phyloP scores from a whole-genome alignment of 805 yeast species.

The Schizosaccharomyces japonicus region DNA sequence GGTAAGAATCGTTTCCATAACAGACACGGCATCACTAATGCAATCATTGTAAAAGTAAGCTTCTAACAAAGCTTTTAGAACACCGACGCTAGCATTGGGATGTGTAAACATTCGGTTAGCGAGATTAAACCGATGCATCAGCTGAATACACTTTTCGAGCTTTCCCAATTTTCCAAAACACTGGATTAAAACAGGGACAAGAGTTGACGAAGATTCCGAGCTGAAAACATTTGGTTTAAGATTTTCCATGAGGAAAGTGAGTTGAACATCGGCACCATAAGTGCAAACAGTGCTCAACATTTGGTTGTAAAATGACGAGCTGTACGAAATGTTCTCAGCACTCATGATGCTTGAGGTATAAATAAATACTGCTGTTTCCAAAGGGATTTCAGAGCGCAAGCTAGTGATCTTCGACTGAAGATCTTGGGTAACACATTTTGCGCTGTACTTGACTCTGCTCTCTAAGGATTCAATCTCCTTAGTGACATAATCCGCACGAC shows the following conservation, averaged over 20 bases:
- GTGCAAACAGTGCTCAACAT: not conserved
- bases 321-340: not conserved
- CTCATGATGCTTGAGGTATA: not conserved
- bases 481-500: not conserved
- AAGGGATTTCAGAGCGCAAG: not conserved
- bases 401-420: not conserved
- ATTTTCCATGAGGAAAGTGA: not conserved
- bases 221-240: not conserved
- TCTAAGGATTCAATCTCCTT: not conserved
- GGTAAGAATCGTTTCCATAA: not conserved
- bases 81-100: not conserved
- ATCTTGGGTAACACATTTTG: not conserved
- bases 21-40: not conserved
- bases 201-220: not conserved
- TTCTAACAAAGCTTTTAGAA: not conserved
- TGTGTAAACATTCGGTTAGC: not conserved
- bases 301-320: not conserved
- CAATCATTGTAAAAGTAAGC: not conserved
- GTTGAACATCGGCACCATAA: not conserved
- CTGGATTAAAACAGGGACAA: not conserved
- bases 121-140: not conserved
- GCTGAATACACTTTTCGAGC: not conserved
- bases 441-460: not conserved
- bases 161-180: not conserved
- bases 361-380: not conserved